Conservation (phyloP, 2,329 filamentous ascomycete genomes). For the Fusarium coicis region DNA sequence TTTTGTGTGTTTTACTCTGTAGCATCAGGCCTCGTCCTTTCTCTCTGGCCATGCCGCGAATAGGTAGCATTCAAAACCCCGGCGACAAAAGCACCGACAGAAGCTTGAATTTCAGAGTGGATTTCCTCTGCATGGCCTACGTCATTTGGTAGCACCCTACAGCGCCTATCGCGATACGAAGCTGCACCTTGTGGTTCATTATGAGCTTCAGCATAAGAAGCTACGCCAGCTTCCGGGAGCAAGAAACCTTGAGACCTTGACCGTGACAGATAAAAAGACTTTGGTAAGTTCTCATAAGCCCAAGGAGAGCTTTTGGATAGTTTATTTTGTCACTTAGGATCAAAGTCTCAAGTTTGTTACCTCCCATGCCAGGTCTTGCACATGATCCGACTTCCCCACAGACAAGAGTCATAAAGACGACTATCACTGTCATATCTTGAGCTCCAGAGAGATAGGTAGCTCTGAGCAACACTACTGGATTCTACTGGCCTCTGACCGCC, state of each 20-base stretch:
- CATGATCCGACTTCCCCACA: constrained; percentile 31
- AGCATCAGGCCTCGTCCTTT: neutral
- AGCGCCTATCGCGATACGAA: constrained; percentile 33
- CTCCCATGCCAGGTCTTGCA: neutral
- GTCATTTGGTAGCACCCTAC: constrained; percentile 40
- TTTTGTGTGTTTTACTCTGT: neutral
- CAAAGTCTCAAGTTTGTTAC: neutral
- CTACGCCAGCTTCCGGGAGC: neutral
- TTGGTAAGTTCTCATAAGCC: neutral
- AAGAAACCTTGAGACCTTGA: neutral
- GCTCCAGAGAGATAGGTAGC: neutral
- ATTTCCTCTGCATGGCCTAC: constrained; percentile 34
- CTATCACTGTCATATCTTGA: constrained; percentile 7
- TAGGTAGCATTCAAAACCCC: neutral
- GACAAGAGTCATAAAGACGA: constrained; percentile 17
- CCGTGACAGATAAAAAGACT: neutral
- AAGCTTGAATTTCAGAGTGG: constrained; percentile 28
- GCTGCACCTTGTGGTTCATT: constrained; percentile 24
- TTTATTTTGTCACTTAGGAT: neutral
- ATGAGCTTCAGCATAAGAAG: neutral
- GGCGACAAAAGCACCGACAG: constrained; percentile 1
- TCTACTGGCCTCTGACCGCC: neutral
- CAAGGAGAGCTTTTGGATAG: neutral
- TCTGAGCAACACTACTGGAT: neutral
- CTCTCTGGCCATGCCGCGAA: neutral